Percentiles rank a stretch among this genome's conserved stretches.
Conservation (phyloP, 495 filamentous ascomycete genomes). For the Daldinia caldariorum region DNA sequence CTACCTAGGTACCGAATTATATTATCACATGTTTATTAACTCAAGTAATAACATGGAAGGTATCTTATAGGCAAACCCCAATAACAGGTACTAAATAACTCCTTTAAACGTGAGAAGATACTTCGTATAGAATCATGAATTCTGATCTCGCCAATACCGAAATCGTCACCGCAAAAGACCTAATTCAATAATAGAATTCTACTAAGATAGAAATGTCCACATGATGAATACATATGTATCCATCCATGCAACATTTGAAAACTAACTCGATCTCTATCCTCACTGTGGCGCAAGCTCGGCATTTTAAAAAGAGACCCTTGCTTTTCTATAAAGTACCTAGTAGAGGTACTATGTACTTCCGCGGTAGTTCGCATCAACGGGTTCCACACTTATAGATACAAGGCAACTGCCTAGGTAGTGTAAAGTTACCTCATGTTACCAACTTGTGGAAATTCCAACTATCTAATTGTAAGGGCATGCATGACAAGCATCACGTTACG, state of each 20-base stretch:
- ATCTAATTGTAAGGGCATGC: neutral
- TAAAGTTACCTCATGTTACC: neutral
- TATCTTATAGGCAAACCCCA: too few relatives aligned
- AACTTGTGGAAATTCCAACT: slow-evolving; percentile 3
- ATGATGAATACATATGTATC: neutral
- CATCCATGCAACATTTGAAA: slow-evolving; percentile 8
- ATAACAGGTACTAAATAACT: too few relatives aligned
- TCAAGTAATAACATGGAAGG: too few relatives aligned
- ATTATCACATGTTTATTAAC: too few relatives aligned
- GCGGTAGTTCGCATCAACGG: slow-evolving; percentile 5
- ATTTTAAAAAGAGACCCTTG: slow-evolving; percentile 26
- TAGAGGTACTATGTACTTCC: slow-evolving; percentile 1
- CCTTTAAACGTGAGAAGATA: too few relatives aligned
- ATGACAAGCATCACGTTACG: neutral
- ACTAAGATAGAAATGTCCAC: neutral
- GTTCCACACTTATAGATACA: slow-evolving; percentile 1
- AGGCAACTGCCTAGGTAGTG: neutral
- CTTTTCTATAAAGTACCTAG: slow-evolving; percentile 3
- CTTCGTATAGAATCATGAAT: neutral
- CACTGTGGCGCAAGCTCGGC: slow-evolving; percentile 36
- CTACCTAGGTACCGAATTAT: too few relatives aligned
- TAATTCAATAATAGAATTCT: slow-evolving; percentile 9
- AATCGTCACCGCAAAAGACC: neutral
- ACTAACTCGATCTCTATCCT: slow-evolving; percentile 10
- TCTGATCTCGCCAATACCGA: slow-evolving; percentile 22